Evolutionary conservation across 2,329 filamentous ascomycete genomes (phyloP).

Genomic region (Fusarium avenaceum): DNA sequence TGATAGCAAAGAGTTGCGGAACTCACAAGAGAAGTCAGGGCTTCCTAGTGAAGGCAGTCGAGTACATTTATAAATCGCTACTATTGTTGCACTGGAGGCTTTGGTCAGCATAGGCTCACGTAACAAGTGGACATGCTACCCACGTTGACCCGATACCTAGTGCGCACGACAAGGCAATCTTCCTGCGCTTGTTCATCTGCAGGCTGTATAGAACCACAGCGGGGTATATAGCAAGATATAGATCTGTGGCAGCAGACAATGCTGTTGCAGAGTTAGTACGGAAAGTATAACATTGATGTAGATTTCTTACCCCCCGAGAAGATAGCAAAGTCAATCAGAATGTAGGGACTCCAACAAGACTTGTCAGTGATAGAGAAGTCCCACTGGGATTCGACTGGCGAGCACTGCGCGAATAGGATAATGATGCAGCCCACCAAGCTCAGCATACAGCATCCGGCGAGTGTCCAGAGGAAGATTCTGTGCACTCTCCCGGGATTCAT

Average conservation of each 20-base stretch:
- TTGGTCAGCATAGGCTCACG: fast-evolving
- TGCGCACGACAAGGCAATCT: slow-evolving; percentile 55
- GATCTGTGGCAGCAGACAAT: slow-evolving; percentile 55
- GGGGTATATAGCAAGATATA: slow-evolving; percentile 60
- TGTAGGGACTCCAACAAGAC: slow-evolving; percentile 53
- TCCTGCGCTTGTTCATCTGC: slow-evolving; percentile 57
- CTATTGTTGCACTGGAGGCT: slow-evolving; percentile 38
- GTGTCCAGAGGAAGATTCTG: slow-evolving; percentile 53
- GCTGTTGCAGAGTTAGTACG: slow-evolving; percentile 24
- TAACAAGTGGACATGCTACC: not conserved
- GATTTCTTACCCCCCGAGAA: slow-evolving; percentile 54
- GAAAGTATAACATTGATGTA: no score
- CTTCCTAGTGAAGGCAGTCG: slow-evolving; percentile 50
- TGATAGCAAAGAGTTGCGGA: fast-evolving
- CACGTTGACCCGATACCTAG: slow-evolving; percentile 58
- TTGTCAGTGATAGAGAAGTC: slow-evolving; percentile 50
- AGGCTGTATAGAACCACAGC: slow-evolving; percentile 54
- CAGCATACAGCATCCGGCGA: slow-evolving; percentile 51
- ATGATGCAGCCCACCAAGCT: slow-evolving; percentile 55
- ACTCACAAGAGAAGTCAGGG: slow-evolving; percentile 45
- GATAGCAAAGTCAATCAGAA: slow-evolving; percentile 58
- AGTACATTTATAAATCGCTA: slow-evolving; percentile 55
- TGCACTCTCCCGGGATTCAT: slow-evolving; percentile 55
- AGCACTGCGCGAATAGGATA: slow-evolving; percentile 60
- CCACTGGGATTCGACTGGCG: slow-evolving; percentile 58